Evolutionary conservation across 2,329 filamentous ascomycete species (phyloP).

Genomic region (Madurella fahalii): DNA sequence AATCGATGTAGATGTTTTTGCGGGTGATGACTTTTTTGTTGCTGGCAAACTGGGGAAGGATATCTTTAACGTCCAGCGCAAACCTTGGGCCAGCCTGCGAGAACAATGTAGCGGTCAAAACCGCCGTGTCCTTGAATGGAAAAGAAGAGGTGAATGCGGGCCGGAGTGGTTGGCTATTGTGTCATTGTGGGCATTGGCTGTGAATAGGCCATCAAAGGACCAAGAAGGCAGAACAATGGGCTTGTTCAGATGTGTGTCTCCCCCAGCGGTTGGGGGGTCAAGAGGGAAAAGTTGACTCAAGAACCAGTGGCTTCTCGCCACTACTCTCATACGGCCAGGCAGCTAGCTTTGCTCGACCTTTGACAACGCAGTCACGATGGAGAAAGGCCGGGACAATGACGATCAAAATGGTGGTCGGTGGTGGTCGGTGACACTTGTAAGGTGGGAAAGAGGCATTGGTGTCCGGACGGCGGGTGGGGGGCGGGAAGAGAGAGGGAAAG

Average conservation of each 20-base stretch:
- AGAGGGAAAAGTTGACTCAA: not conserved
- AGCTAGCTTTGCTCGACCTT: not conserved
- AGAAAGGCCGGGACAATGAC: too few relatives aligned
- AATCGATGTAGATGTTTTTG: not conserved
- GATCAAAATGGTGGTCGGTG: too few relatives aligned
- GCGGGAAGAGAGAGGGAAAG: too few relatives aligned
- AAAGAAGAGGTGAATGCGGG: not conserved
- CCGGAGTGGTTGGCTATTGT: not conserved
- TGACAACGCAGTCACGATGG: too few relatives aligned
- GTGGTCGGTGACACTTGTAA: too few relatives aligned
- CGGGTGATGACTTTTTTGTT: too few relatives aligned
- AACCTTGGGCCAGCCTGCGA: not conserved
- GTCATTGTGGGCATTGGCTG: conserved; percentile 3
- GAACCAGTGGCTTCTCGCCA: not conserved
- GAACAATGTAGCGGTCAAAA: conserved; percentile 8
- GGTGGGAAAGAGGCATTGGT: too few relatives aligned
- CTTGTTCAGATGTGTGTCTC: not conserved
- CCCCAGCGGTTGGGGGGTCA: not conserved
- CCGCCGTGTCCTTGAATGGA: not conserved
- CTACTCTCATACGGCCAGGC: not conserved
- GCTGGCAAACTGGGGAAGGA: not conserved
- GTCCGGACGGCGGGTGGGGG: too few relatives aligned
- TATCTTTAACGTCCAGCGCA: conserved; percentile 1
- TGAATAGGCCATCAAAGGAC: conserved; percentile 1
- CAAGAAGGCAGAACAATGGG: conserved; percentile 1